Evolutionary conservation across 1,284 basidiomycete genomes (phyloP).

Genomic region (Sporisorium sorghi): DNA sequence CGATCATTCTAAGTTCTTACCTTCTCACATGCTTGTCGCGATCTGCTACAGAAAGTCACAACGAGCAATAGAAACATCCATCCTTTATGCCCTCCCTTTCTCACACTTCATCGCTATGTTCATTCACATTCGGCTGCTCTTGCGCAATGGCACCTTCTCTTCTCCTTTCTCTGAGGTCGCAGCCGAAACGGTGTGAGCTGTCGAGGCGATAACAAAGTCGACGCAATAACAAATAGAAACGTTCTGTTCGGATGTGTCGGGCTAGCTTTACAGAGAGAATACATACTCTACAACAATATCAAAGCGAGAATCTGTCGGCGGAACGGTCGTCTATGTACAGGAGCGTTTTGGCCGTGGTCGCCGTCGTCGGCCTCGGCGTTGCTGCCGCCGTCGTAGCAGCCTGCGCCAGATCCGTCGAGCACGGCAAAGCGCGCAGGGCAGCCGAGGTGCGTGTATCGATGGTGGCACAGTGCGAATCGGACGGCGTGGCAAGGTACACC

Average conservation of each 20-base stretch:
- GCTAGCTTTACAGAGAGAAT: not conserved
- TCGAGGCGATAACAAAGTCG: too few relatives aligned
- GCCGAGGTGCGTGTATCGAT: not conserved
- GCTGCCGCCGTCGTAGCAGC: not conserved
- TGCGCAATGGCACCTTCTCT: conserved; percentile 12
- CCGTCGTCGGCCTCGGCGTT: too few relatives aligned
- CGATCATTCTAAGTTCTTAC: not conserved
- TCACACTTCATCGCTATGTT: too few relatives aligned
- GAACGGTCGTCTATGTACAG: conserved; percentile 7
- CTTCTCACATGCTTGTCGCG: not conserved
- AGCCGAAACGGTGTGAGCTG: too few relatives aligned
- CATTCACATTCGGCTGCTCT: not conserved
- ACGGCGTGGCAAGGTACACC: not conserved
- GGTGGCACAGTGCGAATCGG: not conserved
- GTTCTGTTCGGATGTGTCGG: too few relatives aligned
- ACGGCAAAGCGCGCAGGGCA: not conserved
- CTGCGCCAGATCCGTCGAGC: not conserved
- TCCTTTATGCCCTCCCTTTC: not conserved
- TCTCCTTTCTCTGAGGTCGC: not conserved
- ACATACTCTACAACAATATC: not conserved
- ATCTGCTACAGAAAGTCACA: not conserved
- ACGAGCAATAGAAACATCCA: conserved; percentile 9
- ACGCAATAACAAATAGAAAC: too few relatives aligned
- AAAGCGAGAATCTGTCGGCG: not conserved
- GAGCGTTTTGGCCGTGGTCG: conserved; percentile 1